Base-by-base conservation (phyloP, 176 grass and related monocot genomes). In the Phoenix dactylifera region DNA sequence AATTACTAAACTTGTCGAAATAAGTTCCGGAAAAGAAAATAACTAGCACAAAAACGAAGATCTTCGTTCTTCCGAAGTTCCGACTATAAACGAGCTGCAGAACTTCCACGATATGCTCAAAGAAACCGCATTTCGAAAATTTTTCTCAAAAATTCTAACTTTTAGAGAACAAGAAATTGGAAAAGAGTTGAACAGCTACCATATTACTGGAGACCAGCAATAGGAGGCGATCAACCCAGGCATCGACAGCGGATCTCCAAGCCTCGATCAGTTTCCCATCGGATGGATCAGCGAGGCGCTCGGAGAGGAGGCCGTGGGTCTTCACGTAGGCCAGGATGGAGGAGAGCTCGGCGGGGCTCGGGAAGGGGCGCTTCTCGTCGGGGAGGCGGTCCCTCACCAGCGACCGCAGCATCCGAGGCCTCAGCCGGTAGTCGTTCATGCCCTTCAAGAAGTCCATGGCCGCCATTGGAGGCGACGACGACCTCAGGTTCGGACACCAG, bases 201-300 rank as follows among this genome's bases (percentile, higher is more conserved):
- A 67, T 73, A 3, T 68, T 73, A n/a, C 76, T 76, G 44, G 68
- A 68, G 58, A 66, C 51, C n/a, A 83, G 50, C 24, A 58, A 29
- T 19, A 73, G n/a, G 32, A 83, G 7, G 39, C 69, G 55, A 22
- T 83, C 80, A 14, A 68, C 24, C 80, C 80, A 78, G 24, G 73
- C 74, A 57, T 83, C 80, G 7, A 83, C 69, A n/a, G 74, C 74
- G 51, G n/a, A 54, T 6, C 51, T 23, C 80, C 74, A 83, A n/a
- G 70, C 74, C 61, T 54, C 63, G 24, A 26, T 44, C 23, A 83
- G 32, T 52, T 73, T 73, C 55, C 57, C 24, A 51, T 77, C 63
- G 19, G 59, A 50, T 3, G 22, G 26, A 6, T 55, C 68, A 14
- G 16, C 15, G 3, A 62, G 3, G 15, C 20, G 16, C 69, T 83